Evolutionary conservation across 2,329 filamentous ascomycete genomes (phyloP).

Genomic region (Ophiocordyceps sinensis): DNA sequence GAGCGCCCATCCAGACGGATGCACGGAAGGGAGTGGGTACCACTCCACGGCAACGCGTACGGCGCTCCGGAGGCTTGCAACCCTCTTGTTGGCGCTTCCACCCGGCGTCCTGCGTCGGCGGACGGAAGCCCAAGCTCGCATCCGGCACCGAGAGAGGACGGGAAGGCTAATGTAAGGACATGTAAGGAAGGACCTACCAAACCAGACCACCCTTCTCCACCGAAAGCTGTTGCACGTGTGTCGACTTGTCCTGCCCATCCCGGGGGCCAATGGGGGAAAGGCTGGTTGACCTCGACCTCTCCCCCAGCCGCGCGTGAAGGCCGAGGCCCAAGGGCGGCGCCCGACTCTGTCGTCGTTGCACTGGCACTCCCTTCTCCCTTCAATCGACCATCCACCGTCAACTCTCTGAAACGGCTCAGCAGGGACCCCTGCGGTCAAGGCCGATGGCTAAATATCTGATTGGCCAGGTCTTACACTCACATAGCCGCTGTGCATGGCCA

Average conservation of each 20-base stretch:
- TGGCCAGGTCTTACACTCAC: constrained; percentile 21
- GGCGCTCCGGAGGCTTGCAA: background rate
- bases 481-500: constrained; percentile 27
- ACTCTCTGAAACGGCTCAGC: constrained; percentile 15
- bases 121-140: constrained; percentile 9
- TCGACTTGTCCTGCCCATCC: background rate
- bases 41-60: background rate
- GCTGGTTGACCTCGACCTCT: too few relatives aligned
- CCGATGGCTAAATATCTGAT: constrained; percentile 7
- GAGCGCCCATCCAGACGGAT: background rate
- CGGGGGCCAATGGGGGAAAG: too few relatives aligned
- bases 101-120: constrained; percentile 4
- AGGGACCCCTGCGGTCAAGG: constrained; percentile 9
- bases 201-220: constrained; percentile 8
- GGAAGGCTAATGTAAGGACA: constrained; percentile 19
- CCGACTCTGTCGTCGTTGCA: background rate
- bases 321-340: background rate
- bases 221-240: constrained; percentile 2
- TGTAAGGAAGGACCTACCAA: constrained; percentile 12
- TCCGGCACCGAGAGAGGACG: constrained; percentile 12
- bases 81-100: background rate
- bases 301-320: constrained; percentile 1
- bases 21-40: background rate
- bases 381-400: background rate
- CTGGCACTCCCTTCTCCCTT: background rate